Conservation (phyloP, 768 basidiomycete species). For the Leccinum arenicola region DNA sequence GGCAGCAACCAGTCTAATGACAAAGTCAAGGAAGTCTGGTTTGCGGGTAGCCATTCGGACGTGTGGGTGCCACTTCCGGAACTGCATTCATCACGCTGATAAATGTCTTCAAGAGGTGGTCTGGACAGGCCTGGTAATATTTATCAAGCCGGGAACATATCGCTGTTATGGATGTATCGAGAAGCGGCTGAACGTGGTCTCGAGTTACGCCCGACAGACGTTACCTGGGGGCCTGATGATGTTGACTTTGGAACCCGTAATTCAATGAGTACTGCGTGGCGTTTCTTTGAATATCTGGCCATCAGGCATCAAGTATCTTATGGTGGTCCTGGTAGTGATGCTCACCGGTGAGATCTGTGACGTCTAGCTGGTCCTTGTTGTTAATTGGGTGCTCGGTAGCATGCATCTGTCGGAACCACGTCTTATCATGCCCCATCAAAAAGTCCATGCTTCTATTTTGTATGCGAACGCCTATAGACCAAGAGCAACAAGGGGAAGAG, state of each 20-base stretch:
- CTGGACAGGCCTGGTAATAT: neutral
- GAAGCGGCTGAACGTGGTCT: neutral
- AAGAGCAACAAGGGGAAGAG: neutral
- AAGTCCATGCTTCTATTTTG: neutral
- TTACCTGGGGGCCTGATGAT: neutral
- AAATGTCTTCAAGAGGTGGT: neutral
- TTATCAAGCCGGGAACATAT: neutral
- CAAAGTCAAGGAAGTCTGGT: too few species aligned
- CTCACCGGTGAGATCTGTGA: neutral
- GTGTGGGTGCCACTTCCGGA: neutral
- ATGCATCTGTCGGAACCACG: neutral
- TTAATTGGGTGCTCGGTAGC: neutral
- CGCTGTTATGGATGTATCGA: neutral
- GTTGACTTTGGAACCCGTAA: neutral
- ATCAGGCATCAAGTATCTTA: neutral
- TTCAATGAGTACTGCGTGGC: neutral
- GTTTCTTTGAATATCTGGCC: neutral
- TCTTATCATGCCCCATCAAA: neutral
- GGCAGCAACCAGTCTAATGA: too few species aligned
- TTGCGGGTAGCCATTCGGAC: too few species aligned
- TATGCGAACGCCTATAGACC: neutral
- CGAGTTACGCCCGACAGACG: neutral
- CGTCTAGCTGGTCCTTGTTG: neutral
- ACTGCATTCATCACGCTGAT: neutral
- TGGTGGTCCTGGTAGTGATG: neutral